These are phyloP conservation scores for Fusarium sp. DNA, from an alignment of 2,329 filamentous ascomycete species.

Conservation along the genomic window DNA sequence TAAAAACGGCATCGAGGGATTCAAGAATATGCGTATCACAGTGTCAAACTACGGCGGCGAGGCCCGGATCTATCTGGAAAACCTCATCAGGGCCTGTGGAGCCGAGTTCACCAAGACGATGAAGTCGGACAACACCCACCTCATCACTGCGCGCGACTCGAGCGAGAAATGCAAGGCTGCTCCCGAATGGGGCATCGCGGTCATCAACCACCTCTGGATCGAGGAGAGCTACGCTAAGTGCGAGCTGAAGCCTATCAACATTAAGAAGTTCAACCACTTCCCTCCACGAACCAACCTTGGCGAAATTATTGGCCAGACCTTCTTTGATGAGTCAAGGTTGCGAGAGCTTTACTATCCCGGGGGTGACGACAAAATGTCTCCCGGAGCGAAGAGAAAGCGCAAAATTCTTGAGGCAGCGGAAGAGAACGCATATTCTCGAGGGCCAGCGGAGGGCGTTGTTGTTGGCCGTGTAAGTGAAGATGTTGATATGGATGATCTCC, in stretches of 20 bases:
- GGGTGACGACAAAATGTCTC: constrained; percentile 58
- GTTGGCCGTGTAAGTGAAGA: constrained; percentile 54
- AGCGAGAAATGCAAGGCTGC: constrained; percentile 96
- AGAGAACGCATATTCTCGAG: constrained; percentile 61
- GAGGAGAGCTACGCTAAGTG: constrained; percentile 97
- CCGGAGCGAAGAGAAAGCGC: constrained; percentile 60
- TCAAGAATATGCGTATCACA: constrained; percentile 81
- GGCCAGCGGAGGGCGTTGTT: constrained; percentile 60
- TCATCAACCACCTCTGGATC: constrained; percentile 96
- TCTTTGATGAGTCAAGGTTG: constrained; percentile 73
- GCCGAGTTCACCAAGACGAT: constrained; percentile 95
- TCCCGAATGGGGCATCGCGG: constrained; percentile 88
- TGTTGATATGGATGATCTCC: constrained; percentile 58
- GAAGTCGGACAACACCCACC: constrained; percentile 94
- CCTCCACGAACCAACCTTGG: constrained; percentile 90
- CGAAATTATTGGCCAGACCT: constrained; percentile 91
- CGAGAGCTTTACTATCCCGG: constrained; percentile 78
- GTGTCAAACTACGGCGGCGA: constrained; percentile 98
- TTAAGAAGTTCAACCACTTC: constrained; percentile 85
- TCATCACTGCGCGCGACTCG: constrained; percentile 88
- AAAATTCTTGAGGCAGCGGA: constrained; percentile 63
- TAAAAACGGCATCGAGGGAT: constrained; percentile 80
- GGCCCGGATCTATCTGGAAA: constrained; percentile 92
- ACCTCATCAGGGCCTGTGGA: constrained; percentile 85
- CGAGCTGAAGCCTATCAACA: constrained; percentile 77